Base-by-base conservation (phyloP, 495 filamentous ascomycete genomes). In the Bacidia gigantensis region DNA sequence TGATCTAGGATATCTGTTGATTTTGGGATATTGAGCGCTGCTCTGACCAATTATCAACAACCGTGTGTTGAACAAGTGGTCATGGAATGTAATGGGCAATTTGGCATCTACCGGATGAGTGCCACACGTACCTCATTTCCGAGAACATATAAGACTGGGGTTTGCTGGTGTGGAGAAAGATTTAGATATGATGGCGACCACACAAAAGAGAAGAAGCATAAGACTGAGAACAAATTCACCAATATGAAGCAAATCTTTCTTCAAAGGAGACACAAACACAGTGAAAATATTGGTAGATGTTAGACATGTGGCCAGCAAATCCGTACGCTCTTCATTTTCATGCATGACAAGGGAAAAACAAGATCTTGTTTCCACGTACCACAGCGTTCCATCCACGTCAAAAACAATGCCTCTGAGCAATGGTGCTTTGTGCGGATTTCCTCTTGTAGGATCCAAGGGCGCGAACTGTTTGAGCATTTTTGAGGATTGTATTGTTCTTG, bases 111-210 rank as follows among this genome's bases (percentile, higher is more conserved):
- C 50, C 53, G n/a, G 26, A 12, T 22, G 18, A 11, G 26, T 14
- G 47, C 41, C 75, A 64, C 23, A 63, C 72, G 21, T 69, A 67
- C 71, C 89, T 83, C 87, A 95, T 95, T 56, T 86, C 70, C 1
- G 62, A 56, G 74, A 95, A 96, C 92, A 98, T 96, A 74, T 93
- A 87, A 58, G 82, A 88, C 71, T 96, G 92, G 0, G 89, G 92
- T 43, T 86, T 70, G 63, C 89, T 89, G 55, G 41, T 17, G 20
- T 44, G 41, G 14, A 9, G 41, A 18, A 18, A 5, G 5, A 5
- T 7, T 44, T 22, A 44, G 41, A 44, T 17, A 44, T 7, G 29
- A 5, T 35, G 29, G 29, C 14, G 29, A 35, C 14, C 29, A 14
- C 29, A 35, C 29, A 14, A 7, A 35, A 7, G 29, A 35, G 14